Evolutionary conservation across 805 yeast species (phyloP).

Genomic region (Ogataea nitratoaversa): DNA sequence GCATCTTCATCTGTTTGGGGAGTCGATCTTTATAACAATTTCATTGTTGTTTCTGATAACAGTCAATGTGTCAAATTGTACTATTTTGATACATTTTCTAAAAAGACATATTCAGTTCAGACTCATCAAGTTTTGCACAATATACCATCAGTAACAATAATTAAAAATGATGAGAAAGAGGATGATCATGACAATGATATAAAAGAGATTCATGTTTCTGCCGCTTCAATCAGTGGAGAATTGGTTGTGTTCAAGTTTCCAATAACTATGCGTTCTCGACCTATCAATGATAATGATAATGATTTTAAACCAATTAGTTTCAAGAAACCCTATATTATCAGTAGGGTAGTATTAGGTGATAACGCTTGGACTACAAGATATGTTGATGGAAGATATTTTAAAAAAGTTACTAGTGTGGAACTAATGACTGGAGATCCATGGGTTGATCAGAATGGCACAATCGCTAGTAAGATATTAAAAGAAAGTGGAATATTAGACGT

Average conservation of each 20-base stretch:
- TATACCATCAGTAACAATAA: slow-evolving; percentile 48
- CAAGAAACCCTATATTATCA: slow-evolving; percentile 24
- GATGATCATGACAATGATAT: slow-evolving; percentile 8
- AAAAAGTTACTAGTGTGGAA: slow-evolving; percentile 43
- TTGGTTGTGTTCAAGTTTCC: slow-evolving; percentile 36
- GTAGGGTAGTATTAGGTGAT: slow-evolving; percentile 37
- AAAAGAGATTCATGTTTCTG: slow-evolving; percentile 30
- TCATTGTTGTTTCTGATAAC: slow-evolving; percentile 53
- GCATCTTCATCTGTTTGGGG: slow-evolving; percentile 60
- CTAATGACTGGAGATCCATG: slow-evolving; percentile 45
- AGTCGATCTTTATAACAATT: slow-evolving; percentile 38
- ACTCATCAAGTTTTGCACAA: slow-evolving; percentile 48
- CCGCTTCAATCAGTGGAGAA: slow-evolving; percentile 43
- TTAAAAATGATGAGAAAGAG: slow-evolving; percentile 11
- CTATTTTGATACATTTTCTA: slow-evolving; percentile 24
- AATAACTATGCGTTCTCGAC: slow-evolving; percentile 1
- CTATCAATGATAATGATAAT: slow-evolving; percentile 2
- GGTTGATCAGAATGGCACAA: slow-evolving; percentile 30
- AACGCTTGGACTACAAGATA: slow-evolving; percentile 52
- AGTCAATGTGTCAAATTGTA: slow-evolving; percentile 42
- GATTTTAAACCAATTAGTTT: slow-evolving; percentile 27
- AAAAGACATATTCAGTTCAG: slow-evolving; percentile 16
- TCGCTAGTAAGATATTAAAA: slow-evolving; percentile 28
- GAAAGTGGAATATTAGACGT: slow-evolving; percentile 40
- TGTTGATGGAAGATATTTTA: slow-evolving; percentile 38